Evolutionary conservation across 495 filamentous ascomycete genomes (phyloP), one percentile per base, ranked within the genome.

Genomic region (Aspergillus bridgeri): DNA sequence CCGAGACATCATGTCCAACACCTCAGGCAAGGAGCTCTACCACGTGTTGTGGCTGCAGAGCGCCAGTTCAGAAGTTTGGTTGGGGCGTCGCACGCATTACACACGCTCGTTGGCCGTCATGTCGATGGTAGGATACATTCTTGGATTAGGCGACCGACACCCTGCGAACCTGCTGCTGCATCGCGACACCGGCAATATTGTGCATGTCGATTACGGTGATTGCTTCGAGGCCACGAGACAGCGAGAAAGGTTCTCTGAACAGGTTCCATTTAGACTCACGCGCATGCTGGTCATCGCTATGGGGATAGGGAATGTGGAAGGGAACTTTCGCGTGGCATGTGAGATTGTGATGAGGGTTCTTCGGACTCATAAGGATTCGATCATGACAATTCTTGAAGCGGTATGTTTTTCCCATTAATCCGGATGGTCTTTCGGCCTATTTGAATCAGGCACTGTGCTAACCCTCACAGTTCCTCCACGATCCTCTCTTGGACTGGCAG

Each of bases 51-150:
- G 94, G 94, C 77, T 99, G 47, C 98, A 98, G 84, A 94, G 89
- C 71, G 96, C 96, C 80, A 93, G 88, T 64, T 98, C 94, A 0
- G 94, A 99, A 69, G 87, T 92, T 6, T 99, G 94, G 94, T 84
- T 99, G 49, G 92, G 96, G 66, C 83, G 94, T 49, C 89, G 94
- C n/a, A 98, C 94, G 3, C 98, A 96, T 65, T 99, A 98, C 75
- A 98, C 95, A 33, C 88, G 94, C 54, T 98, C 94, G 11, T 82
- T 98, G 15, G 94, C 90, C 60, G 95, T 97, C 56, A 99, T 98
- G 94, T 96, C 92, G n/a, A 99, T 99, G 92, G 94, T 97, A 6
- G 94, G 94, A 53, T 98, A 99, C 66, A 96, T 99, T 65, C 88
- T 99, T 42, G 94, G 94, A 60, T 81, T 99, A 44, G 94, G 94